Conservation (phyloP, 331 rosid genomes). For the Saraca asoca region DNA sequence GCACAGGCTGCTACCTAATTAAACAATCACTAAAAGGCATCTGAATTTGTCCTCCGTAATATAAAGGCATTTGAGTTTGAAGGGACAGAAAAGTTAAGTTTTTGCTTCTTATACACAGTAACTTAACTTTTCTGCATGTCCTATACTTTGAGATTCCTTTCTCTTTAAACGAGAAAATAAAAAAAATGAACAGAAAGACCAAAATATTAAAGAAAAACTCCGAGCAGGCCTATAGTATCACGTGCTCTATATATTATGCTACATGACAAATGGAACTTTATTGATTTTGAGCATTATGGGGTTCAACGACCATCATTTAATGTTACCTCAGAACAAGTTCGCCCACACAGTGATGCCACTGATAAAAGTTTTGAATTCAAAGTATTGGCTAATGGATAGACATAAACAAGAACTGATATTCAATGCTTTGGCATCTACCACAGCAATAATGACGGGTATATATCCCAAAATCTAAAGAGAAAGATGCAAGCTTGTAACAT, state of each 20-base stretch:
- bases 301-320: background rate
- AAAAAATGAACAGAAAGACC: no score
- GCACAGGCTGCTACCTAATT: background rate
- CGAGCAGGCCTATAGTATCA: conserved; percentile 1
- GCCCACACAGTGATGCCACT: no score
- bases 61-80: no score
- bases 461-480: no score
- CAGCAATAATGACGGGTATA: no score
- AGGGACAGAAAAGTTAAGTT: conserved; percentile 9
- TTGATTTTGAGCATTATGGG: background rate
- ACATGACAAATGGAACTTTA: conserved; percentile 9
- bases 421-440: no score
- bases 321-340: no score
- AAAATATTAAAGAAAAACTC: background rate
- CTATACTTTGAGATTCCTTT: conserved; percentile 3
- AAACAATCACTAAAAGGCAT: conserved; percentile 15
- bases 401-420: no score
- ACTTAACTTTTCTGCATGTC: background rate
- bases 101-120: background rate
- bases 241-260: conserved; percentile 17
- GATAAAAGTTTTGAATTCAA: no score
- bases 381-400: no score
- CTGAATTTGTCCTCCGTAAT: conserved; percentile 21
- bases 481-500: no score
- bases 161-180: background rate